A percentile compares a stretch with the other conserved stretches of the same genome.
Conservation (phyloP, 2,329 filamentous ascomycete genomes). For the Colletotrichum caudatum region DNA sequence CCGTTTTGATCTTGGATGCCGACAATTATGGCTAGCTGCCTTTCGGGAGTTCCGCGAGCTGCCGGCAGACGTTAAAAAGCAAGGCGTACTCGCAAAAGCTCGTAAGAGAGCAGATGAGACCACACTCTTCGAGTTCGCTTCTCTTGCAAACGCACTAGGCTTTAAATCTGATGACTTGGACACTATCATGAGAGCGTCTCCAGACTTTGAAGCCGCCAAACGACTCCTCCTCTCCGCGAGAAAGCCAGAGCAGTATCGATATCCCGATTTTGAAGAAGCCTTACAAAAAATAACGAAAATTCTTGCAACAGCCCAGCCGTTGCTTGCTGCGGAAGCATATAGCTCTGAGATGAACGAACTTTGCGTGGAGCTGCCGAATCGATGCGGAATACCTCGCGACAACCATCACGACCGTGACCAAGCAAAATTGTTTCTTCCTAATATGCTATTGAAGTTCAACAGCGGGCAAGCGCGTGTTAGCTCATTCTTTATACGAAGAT, state of each 20-base stretch:
- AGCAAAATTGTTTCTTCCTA: slow-evolving; percentile 5
- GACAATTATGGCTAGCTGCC: slow-evolving; percentile 11
- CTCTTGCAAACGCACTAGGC: slow-evolving; percentile 15
- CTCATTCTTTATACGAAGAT: slow-evolving; percentile 8
- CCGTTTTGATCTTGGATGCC: slow-evolving; percentile 16
- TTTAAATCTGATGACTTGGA: slow-evolving; percentile 13
- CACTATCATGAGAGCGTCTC: slow-evolving; percentile 6
- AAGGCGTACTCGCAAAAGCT: slow-evolving; percentile 13
- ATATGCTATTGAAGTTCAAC: slow-evolving; percentile 4
- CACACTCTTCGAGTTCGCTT: slow-evolving; percentile 20
- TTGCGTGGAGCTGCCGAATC: background rate
- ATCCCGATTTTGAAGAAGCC: slow-evolving; percentile 8
- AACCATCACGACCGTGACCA: slow-evolving; percentile 5
- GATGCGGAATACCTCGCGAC: background rate
- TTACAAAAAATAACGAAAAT: slow-evolving; percentile 9
- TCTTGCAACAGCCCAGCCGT: background rate
- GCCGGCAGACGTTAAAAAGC: slow-evolving; percentile 2
- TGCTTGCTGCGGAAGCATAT: background rate
- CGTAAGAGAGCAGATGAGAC: slow-evolving; percentile 11
- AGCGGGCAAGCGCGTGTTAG: background rate
- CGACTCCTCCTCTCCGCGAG: slow-evolving; percentile 16
- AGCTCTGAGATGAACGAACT: background rate
- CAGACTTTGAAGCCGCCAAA: slow-evolving; percentile 16
- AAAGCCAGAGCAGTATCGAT: slow-evolving; percentile 12
- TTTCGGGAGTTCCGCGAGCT: slow-evolving; percentile 20